phyloP scores from a whole-genome alignment of 148 eudicot species.

The Linanthus parryae region DNA sequence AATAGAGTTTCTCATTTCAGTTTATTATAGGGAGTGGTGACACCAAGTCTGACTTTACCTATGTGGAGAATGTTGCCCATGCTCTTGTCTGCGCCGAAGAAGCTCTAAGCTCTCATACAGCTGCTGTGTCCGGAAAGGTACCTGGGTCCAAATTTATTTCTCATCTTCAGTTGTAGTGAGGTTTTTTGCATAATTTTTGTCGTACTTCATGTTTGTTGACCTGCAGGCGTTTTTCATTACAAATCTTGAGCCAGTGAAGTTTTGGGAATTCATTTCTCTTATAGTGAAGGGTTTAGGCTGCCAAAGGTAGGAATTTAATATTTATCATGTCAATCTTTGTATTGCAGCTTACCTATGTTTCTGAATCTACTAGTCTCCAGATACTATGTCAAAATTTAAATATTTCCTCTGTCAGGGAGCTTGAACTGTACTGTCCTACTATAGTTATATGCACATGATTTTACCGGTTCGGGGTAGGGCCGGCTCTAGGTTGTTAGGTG shows the following conservation, averaged over 20 bases:
- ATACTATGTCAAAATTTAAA: too few species aligned
- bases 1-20: slow-evolving; percentile 64
- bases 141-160: not conserved
- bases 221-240: slow-evolving; percentile 81
- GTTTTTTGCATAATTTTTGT: not conserved
- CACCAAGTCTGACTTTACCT: slow-evolving; percentile 70
- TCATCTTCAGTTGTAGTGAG: not conserved
- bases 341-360: too few species aligned
- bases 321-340: too few species aligned
- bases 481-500: too few species aligned
- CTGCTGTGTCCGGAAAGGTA: slow-evolving; percentile 84
- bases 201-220: slow-evolving; percentile 2
- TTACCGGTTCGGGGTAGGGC: too few species aligned
- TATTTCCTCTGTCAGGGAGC: too few species aligned
- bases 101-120: slow-evolving; percentile 46
- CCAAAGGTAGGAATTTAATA: slow-evolving; percentile 52
- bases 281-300: slow-evolving; percentile 70
- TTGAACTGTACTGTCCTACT: too few species aligned
- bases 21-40: slow-evolving; percentile 78
- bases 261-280: slow-evolving; percentile 61
- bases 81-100: slow-evolving; percentile 87
- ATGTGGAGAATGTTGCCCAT: slow-evolving; percentile 95
- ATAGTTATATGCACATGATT: too few species aligned
- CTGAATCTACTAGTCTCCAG: too few species aligned
- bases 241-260: slow-evolving; percentile 68